Evolutionary conservation across 768 basidiomycete species (phyloP), one percentile per base, ranked within the genome.

Genomic region (Tephrocybe sp.): DNA sequence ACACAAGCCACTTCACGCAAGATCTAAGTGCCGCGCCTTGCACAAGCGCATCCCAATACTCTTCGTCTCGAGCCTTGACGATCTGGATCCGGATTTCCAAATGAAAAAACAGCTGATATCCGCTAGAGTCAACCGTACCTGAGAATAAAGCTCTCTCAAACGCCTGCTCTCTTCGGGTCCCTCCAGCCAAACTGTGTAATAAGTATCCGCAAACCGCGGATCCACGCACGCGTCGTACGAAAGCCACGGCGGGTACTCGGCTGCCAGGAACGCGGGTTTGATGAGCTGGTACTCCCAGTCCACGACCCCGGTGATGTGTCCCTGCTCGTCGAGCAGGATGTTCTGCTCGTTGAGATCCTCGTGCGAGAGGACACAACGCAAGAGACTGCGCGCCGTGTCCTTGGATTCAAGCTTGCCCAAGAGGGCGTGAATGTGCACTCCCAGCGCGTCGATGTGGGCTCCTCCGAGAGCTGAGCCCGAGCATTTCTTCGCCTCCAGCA

Each of bases 21-120:
- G 53, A 50, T 26, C 48, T 50, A 12, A 54, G 45, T 18, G 30
- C 20, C 20, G 48, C 38, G 23, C 53, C 53, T 33, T 45, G 34
- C 11, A 50, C 45, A 15, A 54, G 48, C 12, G 48, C 47, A 20
- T 36, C 33, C 28, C 36, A 45, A 33, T 45, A 54, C 20, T 54
- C 53, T 7, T 17, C 23, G n/a, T 40, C 48, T 34, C 23, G 15
- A 15, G 26, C 34, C 24, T 46, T 46, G 7, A 54, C 44, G 8
- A 54, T 50, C 53, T 54, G n/a, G n/a, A n/a, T n/a, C n/a, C n/a
- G 28, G 36, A 33, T n/a, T 4, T 2, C 3, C 17, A n/a, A 36
- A 38, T 11, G 4, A 37, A 12, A 30, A 12, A 30, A 5, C 28
- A 12, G 5, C 12, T 30, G 28, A 26, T 11, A 18, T 24, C 5